Conservation (phyloP, 2,329 filamentous ascomycete genomes). For the Fusarium redolens region DNA sequence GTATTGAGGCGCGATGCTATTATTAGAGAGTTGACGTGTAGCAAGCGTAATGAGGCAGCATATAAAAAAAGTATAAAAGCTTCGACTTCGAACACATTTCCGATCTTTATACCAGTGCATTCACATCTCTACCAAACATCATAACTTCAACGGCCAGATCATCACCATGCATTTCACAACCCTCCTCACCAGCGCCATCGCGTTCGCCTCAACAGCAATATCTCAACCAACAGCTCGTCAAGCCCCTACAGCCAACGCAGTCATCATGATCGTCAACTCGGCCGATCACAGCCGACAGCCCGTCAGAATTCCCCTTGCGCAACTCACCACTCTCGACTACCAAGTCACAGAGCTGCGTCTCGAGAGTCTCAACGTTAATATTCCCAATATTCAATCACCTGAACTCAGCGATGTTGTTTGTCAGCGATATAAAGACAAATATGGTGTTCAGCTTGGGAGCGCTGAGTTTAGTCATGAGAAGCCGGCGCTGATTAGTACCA, state of each 20-base stretch:
- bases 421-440: slow-evolving; percentile 28
- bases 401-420: slow-evolving; percentile 17
- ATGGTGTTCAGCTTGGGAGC: slow-evolving; percentile 29
- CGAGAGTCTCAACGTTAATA: slow-evolving; percentile 8
- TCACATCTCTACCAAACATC: neutral
- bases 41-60: neutral
- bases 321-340: slow-evolving; percentile 28
- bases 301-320: slow-evolving; percentile 22
- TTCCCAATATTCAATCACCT: slow-evolving; percentile 10
- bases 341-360: slow-evolving; percentile 19
- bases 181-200: slow-evolving; percentile 10
- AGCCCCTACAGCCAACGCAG: slow-evolving; percentile 14
- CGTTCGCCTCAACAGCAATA: neutral
- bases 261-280: slow-evolving; percentile 8
- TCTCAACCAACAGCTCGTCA: slow-evolving; percentile 14
- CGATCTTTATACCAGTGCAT: neutral
- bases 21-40: slow-evolving; percentile 8
- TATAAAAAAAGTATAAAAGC: slow-evolving; percentile 3
- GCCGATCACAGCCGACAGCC: slow-evolving; percentile 25
- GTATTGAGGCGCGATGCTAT: slow-evolving; percentile 14
- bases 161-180: slow-evolving; percentile 19
- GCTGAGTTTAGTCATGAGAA: slow-evolving; percentile 20
- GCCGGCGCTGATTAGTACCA: slow-evolving; percentile 27
- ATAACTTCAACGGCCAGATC: neutral
- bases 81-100: accelerated